Evolutionary conservation across 805 yeast genomes (phyloP).

Genomic region (Sporopachydermia lactativora): DNA sequence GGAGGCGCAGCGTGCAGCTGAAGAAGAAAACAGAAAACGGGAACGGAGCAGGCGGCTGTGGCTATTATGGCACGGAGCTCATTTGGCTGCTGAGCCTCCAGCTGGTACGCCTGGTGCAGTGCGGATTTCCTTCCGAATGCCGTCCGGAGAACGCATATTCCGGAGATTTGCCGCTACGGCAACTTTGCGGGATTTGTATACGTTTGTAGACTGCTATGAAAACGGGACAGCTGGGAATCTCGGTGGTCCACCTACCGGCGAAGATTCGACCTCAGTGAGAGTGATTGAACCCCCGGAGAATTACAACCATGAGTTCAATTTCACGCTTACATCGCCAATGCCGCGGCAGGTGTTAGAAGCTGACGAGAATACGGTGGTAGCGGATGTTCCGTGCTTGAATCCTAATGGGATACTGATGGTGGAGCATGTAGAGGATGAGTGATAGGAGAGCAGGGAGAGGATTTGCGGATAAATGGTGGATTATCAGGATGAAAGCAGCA

Average conservation of each 20-base stretch:
- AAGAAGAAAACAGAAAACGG: slow-evolving; percentile 11
- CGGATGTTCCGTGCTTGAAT: slow-evolving; percentile 33
- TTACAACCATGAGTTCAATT: slow-evolving; percentile 33
- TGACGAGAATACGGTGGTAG: slow-evolving; percentile 18
- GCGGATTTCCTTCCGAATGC: slow-evolving; percentile 56
- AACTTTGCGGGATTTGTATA: slow-evolving; percentile 50
- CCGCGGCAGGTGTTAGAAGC: slow-evolving; percentile 35
- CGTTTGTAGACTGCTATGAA: slow-evolving; percentile 45
- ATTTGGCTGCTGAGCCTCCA: slow-evolving; percentile 9
- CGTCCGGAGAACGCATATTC: slow-evolving; percentile 44
- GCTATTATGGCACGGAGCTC: not conserved
- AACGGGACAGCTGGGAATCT: slow-evolving; percentile 4
- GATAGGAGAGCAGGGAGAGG: not conserved
- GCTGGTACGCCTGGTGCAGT: slow-evolving; percentile 21
- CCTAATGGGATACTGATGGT: slow-evolving; percentile 56
- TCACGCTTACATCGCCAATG: slow-evolving; percentile 39
- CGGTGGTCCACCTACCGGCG: slow-evolving; percentile 14
- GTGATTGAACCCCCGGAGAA: slow-evolving; percentile 20
- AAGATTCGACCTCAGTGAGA: slow-evolving; percentile 11
- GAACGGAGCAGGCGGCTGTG: slow-evolving; percentile 5
- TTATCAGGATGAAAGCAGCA: no score
- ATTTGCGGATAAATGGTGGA: no score
- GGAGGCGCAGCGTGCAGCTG: slow-evolving; percentile 11
- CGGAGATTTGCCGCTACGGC: slow-evolving; percentile 32
- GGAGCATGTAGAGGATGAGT: slow-evolving; percentile 16